Conservation (phyloP, 495 filamentous ascomycete genomes). For the Tuber umbilicatum region DNA sequence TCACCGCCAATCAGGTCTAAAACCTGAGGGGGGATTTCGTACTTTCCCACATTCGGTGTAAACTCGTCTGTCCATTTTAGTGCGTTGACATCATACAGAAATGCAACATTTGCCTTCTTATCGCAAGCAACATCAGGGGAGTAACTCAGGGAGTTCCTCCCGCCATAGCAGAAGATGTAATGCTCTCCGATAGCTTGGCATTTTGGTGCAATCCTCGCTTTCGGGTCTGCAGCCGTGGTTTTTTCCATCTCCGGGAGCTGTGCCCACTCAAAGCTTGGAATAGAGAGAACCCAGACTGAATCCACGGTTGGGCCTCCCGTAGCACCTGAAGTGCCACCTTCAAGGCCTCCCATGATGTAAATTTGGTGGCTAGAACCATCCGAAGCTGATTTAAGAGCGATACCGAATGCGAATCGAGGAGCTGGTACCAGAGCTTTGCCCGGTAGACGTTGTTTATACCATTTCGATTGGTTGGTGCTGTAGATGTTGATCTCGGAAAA, state of each 20-base stretch:
- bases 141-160: slow-evolving; percentile 2
- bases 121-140: slow-evolving; percentile 4
- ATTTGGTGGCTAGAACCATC: slow-evolving; percentile 22
- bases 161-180: slow-evolving; percentile 19
- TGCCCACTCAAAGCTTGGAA: slow-evolving; percentile 17
- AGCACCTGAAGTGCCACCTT: neutral
- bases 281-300: neutral
- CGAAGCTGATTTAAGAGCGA: neutral
- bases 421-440: neutral
- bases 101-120: neutral
- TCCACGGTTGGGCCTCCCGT: neutral
- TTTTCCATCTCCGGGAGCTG: neutral
- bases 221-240: neutral
- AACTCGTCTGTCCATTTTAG: slow-evolving; percentile 10
- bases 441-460: slow-evolving; percentile 12
- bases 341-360: slow-evolving; percentile 5
- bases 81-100: slow-evolving; percentile 11
- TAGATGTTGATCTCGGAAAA: slow-evolving; percentile 19
- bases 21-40: neutral
- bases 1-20: neutral
- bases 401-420: slow-evolving; percentile 13
- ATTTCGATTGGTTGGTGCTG: slow-evolving; percentile 12
- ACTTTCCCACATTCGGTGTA: neutral
- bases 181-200: slow-evolving; percentile 10
- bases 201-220: neutral